Evolutionary conservation across 2,329 filamentous ascomycete genomes (phyloP).

Genomic region (Anisogramma anomala): DNA sequence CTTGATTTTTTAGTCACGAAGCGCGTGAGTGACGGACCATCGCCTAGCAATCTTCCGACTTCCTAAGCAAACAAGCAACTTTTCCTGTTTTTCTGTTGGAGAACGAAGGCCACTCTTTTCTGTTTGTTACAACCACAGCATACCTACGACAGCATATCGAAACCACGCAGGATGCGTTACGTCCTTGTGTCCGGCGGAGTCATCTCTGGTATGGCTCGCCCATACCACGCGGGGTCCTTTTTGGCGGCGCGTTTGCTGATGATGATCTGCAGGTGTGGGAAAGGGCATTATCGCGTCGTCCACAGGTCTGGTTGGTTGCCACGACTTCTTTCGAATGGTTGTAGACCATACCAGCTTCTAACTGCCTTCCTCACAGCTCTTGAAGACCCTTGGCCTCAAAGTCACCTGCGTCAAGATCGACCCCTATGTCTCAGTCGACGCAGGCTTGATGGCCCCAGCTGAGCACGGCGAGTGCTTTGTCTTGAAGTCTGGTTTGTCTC

Average conservation of each 20-base stretch:
- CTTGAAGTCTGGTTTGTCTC: constrained; percentile 34
- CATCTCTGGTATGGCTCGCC: constrained; percentile 12
- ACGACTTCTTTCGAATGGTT: neutral
- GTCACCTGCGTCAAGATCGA: constrained; percentile 48
- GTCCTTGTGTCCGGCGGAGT: constrained; percentile 15
- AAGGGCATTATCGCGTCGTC: constrained; percentile 15
- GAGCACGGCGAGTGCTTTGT: constrained; percentile 82
- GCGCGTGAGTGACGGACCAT: no score
- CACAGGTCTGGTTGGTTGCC: constrained; percentile 10
- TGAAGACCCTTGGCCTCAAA: constrained; percentile 71
- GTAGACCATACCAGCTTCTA: constrained; percentile 3
- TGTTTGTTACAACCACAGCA: neutral
- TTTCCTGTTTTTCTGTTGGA: no score
- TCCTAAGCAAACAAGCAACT: no score
- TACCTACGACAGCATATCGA: neutral
- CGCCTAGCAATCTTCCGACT: no score
- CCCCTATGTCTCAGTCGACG: constrained; percentile 33
- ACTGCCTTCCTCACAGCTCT: constrained; percentile 33
- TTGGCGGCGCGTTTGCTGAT: constrained; percentile 4
- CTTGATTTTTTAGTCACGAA: no score
- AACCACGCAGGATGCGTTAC: constrained; percentile 14
- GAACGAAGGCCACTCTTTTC: neutral
- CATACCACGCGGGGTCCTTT: no score
- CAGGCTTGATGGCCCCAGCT: constrained; percentile 26
- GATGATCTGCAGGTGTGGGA: constrained; percentile 10